Conservation (phyloP, 352 stramenopile genomes). For the Blastocystis sp. region DNA sequence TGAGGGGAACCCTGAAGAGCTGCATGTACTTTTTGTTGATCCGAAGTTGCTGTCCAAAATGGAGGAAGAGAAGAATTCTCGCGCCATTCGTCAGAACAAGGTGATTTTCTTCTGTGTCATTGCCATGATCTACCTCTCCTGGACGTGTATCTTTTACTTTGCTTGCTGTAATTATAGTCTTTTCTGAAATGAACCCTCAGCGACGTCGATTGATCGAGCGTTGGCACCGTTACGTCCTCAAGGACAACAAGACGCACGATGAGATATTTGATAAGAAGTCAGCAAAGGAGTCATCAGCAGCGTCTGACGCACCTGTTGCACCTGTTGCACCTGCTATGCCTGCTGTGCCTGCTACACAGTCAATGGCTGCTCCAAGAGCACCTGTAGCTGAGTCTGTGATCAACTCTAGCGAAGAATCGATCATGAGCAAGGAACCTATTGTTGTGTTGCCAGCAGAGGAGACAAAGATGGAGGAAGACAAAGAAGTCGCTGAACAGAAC, state of each 20-base stretch:
- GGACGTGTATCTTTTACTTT: background rate
- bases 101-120: conserved; percentile 39
- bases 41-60: background rate
- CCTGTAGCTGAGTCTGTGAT: background rate
- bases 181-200: conserved; percentile 43
- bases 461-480: background rate
- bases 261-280: background rate
- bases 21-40: background rate
- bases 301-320: background rate
- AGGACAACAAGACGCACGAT: background rate
- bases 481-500: background rate
- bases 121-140: conserved; percentile 5
- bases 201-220: conserved; percentile 48
- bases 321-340: background rate
- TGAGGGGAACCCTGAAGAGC: conserved; percentile 28
- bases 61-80: background rate
- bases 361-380: background rate
- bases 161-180: background rate
- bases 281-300: background rate
- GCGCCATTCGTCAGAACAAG: background rate
- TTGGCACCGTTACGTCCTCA: conserved; percentile 38
- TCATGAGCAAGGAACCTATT: background rate
- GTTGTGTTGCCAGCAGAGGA: background rate
- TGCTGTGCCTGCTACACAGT: background rate
- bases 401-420: no score